Base-by-base conservation (phyloP, 169 alveolate genomes). In the Eimeria necatrix region DNA sequence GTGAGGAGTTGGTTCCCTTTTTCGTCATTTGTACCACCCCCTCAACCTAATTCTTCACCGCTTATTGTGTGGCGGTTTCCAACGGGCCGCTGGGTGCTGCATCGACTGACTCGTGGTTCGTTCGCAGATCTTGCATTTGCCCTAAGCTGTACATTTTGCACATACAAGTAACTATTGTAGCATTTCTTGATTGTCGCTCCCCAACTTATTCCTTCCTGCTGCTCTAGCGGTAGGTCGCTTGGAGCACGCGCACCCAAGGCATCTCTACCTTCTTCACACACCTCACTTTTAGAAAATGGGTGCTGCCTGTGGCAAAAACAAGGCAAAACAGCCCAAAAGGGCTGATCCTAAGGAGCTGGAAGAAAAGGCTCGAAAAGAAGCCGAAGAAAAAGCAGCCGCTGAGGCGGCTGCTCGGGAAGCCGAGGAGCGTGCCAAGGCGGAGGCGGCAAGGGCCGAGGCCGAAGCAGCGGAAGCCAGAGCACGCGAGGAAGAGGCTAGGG, bases 291-390 rank as follows among this genome's bases (percentile, higher is more conserved):
- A 32, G 41, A 89, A 53, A 52, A 92, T 92, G 95, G 95, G 95
- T 46, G 88, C 61, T 73, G 96, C 94, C 86, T 96, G 97, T 93
- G 86, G 85, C 88, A 95, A 95, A 70, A 95, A 91, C 93, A 94
- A 86, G 94, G 97, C 96, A n/a, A 96, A 94, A 92, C 94, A 93
- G 91, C 97, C 97, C 76, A 95, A 95, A 93, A 95, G 97, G 80
- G 95, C 94, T 73, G 96, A 96, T 52, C 96, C 96, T 56, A 91
- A 96, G 73, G 97, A 96, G 64, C 26, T 94, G 81, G 96, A 84
- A 20, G 96, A 94, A 87, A 78, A 61, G 85, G 94, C 73, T 70
- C 93, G 95, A 24, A 74, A 88, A 93, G 96, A 87, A 46, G 83
- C 74, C 22, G 94, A 90, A 52, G 95, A 71, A 49, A 89, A 87